phyloP scores from a whole-genome alignment of 176 grass and related monocot genomes.

The Rhynchospora tenuis region DNA sequence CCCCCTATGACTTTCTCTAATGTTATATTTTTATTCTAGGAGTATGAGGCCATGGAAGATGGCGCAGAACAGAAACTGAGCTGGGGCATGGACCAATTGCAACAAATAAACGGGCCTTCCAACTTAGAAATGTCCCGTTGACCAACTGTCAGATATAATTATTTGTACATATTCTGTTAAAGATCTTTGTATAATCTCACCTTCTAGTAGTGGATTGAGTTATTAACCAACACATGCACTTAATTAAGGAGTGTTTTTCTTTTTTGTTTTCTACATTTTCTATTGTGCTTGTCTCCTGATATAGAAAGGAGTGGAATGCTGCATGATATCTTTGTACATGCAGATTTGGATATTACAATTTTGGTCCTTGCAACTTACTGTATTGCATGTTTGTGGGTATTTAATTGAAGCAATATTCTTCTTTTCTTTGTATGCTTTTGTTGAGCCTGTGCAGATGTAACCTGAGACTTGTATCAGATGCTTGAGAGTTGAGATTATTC shows the following conservation, averaged over 20 bases:
- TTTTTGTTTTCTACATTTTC: not conserved
- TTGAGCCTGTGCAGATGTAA: not conserved
- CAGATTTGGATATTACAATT: not conserved
- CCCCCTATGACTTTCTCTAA: not conserved
- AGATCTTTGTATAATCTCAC: constrained; percentile 28
- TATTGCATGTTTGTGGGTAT: not conserved
- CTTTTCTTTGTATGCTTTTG: not conserved
- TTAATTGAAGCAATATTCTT: not conserved
- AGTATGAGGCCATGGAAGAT: constrained; percentile 22
- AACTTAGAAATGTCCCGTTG: constrained; percentile 24
- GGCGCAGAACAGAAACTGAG: constrained; percentile 12
- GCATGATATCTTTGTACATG: not conserved
- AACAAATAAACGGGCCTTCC: constrained; percentile 3
- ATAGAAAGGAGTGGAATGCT: not conserved
- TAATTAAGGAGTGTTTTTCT: not conserved
- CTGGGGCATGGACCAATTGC: constrained; percentile 24
- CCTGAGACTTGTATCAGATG: not conserved
- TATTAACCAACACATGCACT: constrained; percentile 3
- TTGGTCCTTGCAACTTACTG: not conserved
- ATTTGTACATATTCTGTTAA: constrained; percentile 23
- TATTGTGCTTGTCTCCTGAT: not conserved
- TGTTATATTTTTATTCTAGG: not conserved
- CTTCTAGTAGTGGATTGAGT: constrained; percentile 15
- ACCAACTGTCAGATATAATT: constrained; percentile 14
- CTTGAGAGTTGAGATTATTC: not conserved